Conservation (phyloP, 2,329 filamentous ascomycete species). For the Tolypocladium tropicale region DNA sequence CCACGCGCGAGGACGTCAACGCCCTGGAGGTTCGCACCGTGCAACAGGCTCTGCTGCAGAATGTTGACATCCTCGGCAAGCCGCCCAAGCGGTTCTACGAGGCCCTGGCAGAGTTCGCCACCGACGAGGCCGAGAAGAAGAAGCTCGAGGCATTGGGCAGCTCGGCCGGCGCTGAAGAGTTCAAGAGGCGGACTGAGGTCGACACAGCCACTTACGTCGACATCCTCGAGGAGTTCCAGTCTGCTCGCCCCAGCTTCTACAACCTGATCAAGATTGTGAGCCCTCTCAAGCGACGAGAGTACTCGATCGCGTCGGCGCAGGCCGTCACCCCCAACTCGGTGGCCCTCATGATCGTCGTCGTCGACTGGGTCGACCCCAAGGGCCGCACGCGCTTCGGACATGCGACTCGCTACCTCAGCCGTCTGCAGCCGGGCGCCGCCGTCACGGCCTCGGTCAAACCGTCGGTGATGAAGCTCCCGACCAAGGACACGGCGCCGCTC, state of each 20-base stretch:
- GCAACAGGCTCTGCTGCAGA: constrained; percentile 83
- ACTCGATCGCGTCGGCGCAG: constrained; percentile 97
- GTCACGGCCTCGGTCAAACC: constrained; percentile 94
- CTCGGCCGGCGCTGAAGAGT: constrained; percentile 73
- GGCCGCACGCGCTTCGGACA: constrained; percentile 88
- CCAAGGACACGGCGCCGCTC: constrained; percentile 76
- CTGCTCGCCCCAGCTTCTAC: constrained; percentile 78
- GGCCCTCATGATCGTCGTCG: constrained; percentile 91
- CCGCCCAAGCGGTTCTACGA: constrained; percentile 98
- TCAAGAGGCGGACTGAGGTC: constrained; percentile 84
- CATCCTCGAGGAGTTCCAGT: constrained; percentile 78
- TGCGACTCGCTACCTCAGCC: constrained; percentile 80
- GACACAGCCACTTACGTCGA: constrained; percentile 90
- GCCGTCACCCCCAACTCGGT: constrained; percentile 86
- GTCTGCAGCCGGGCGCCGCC: constrained; percentile 61
- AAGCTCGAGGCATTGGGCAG: constrained; percentile 68
- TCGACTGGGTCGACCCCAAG: constrained; percentile 84
- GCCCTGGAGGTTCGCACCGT: constrained; percentile 82
- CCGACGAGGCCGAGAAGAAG: constrained; percentile 71
- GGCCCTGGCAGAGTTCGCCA: constrained; percentile 73
- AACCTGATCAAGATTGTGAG: constrained; percentile 80
- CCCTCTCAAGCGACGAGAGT: constrained; percentile 93
- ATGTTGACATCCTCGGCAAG: constrained; percentile 92
- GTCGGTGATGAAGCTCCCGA: constrained; percentile 97
- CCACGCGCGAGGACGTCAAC: constrained; percentile 65